A percentile compares a stretch with the other conserved stretches of the same genome.
Evolutionary conservation across 2,329 filamentous ascomycete species (phyloP).

Genomic region (Xylaria sp.): DNA sequence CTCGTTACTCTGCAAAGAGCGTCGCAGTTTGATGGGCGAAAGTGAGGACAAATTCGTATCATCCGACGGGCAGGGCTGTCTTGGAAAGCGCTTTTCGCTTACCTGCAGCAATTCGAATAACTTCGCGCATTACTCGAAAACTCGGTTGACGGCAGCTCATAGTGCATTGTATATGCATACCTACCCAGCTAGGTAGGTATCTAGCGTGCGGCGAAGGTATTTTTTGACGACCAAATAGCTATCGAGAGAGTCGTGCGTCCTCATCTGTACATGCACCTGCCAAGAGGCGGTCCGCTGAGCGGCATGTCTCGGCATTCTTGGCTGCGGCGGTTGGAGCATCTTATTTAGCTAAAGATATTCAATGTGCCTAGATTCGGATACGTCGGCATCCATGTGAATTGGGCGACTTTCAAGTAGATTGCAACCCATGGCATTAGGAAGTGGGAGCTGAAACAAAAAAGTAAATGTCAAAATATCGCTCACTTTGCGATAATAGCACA

Average conservation of each 20-base stretch:
- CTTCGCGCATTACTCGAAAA: not conserved
- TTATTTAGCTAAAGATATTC: not conserved
- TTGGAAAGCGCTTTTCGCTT: not conserved
- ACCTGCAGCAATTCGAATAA: not conserved
- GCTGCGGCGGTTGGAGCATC: not conserved
- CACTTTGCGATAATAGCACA: not conserved
- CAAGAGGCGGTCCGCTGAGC: constrained; percentile 1
- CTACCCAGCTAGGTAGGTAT: not conserved
- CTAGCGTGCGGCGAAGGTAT: constrained; percentile 6
- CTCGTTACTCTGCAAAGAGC: not conserved
- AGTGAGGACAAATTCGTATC: not conserved
- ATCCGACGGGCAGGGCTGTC: not conserved
- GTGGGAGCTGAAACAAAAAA: not conserved
- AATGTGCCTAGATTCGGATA: not conserved
- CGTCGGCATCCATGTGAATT: not conserved
- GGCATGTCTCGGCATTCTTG: constrained; percentile 2
- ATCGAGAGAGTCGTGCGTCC: not conserved
- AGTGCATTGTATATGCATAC: not conserved
- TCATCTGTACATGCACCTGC: not conserved
- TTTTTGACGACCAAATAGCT: not conserved
- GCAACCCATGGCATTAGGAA: not conserved
- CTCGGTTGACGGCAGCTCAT: not conserved
- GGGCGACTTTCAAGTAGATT: not conserved
- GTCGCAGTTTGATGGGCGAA: not conserved
- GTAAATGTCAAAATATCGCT: not conserved